Evolutionary conservation across 2,329 filamentous ascomycete genomes (phyloP).

Genomic region (Colletotrichum euphorbiae): DNA sequence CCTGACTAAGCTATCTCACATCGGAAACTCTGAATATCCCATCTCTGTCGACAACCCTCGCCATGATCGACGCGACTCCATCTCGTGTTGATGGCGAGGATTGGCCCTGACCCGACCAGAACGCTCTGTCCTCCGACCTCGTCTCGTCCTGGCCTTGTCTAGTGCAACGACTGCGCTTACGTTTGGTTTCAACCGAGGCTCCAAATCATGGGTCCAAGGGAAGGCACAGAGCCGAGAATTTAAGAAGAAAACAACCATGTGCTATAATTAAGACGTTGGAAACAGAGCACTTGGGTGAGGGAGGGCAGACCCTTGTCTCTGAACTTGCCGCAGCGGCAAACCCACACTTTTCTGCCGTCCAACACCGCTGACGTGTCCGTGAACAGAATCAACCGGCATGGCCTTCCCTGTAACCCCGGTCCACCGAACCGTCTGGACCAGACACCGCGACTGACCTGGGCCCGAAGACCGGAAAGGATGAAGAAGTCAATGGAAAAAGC

Average conservation of each 20-base stretch:
- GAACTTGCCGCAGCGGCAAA: conserved; percentile 3
- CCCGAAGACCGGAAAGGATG: no score
- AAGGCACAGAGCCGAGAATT: no score
- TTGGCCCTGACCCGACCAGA: conserved; percentile 2
- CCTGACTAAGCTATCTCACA: neutral
- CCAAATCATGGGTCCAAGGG: neutral
- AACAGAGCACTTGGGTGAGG: neutral
- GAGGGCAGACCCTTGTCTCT: conserved; percentile 10
- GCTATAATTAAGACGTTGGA: neutral
- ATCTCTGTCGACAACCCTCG: neutral
- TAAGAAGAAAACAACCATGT: neutral
- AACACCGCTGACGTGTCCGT: conserved; percentile 24
- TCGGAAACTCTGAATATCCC: neutral
- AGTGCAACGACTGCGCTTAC: neutral
- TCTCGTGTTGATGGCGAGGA: conserved; percentile 15
- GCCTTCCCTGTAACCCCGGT: neutral
- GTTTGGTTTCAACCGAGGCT: conserved; percentile 4
- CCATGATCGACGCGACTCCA: conserved; percentile 27
- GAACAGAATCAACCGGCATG: neutral
- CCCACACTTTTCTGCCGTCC: neutral
- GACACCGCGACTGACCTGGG: no score
- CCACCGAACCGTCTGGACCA: neutral
- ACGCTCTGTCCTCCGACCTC: conserved; percentile 32
- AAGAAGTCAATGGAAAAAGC: no score
- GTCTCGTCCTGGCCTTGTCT: conserved; percentile 21